phyloP scores from a whole-genome alignment of 441 rosid genomes.

The Erysimum cheiri region DNA sequence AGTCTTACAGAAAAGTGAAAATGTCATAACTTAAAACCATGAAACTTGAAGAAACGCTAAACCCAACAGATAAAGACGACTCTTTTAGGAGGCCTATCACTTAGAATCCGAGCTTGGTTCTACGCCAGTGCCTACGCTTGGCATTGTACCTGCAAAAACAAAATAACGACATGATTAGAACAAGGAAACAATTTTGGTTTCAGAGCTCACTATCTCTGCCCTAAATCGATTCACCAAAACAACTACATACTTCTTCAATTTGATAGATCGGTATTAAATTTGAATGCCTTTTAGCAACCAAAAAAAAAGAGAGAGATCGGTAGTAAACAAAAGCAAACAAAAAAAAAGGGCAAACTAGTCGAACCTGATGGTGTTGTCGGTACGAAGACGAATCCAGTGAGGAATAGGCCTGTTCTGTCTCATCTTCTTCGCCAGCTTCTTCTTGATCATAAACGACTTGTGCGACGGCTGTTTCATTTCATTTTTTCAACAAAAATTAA shows the following conservation, averaged over 20 bases:
- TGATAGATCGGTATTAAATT: neutral
- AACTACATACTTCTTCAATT: neutral
- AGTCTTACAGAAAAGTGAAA: constrained; percentile 34
- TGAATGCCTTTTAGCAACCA: too few species aligned
- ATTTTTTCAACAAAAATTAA: neutral
- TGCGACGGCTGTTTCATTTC: constrained; percentile 71
- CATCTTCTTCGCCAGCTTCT: constrained; percentile 92
- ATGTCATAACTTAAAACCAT: constrained; percentile 14
- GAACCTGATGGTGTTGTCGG: constrained; percentile 89
- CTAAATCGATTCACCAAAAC: neutral
- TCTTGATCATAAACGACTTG: constrained; percentile 83
- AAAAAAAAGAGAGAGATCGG: neutral
- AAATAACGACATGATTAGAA: neutral
- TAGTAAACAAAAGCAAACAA: neutral
- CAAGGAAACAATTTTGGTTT: neutral
- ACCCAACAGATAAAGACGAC: constrained; percentile 34
- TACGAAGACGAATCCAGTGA: constrained; percentile 85
- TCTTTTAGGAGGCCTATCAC: constrained; percentile 9
- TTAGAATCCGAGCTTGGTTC: constrained; percentile 95
- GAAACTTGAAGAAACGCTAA: constrained; percentile 19
- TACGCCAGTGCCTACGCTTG: constrained; percentile 97
- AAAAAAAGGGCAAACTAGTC: neutral
- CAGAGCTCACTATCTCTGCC: neutral
- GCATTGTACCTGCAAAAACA: constrained; percentile 73
- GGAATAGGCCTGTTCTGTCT: constrained; percentile 95